phyloP scores from a whole-genome alignment of 345 rosid genomes.

The Draba incana region DNA sequence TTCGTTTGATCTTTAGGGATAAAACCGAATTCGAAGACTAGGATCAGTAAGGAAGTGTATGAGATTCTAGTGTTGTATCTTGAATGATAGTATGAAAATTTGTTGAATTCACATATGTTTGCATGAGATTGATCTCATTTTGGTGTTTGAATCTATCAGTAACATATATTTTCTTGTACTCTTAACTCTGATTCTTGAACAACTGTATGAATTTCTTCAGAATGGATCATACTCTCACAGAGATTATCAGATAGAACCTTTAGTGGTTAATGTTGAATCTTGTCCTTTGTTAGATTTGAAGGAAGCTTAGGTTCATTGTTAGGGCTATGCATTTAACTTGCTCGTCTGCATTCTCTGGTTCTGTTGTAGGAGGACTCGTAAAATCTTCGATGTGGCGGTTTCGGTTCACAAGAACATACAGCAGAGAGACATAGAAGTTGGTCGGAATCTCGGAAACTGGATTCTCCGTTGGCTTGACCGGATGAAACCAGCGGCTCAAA shows the following conservation, averaged over 20 bases:
- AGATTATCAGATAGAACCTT: neutral
- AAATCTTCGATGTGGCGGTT: conserved; percentile 65
- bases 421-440: conserved; percentile 84
- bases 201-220: neutral
- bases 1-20: conserved; percentile 2
- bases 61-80: neutral
- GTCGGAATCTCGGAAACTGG: conserved; percentile 86
- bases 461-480: conserved; percentile 80
- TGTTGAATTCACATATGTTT: neutral
- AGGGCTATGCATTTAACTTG: conserved; percentile 1
- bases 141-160: neutral
- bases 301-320: conserved; percentile 8
- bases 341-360: neutral
- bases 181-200: conserved; percentile 5
- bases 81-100: too few relatives aligned
- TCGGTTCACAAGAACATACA: conserved; percentile 73
- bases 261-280: conserved; percentile 6
- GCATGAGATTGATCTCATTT: neutral
- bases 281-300: neutral
- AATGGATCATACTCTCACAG: neutral
- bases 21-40: neutral
- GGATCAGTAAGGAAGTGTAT: neutral
- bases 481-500: conserved; percentile 92
- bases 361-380: conserved; percentile 60
- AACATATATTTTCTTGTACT: neutral